Evolutionary conservation across 1,284 basidiomycete genomes (phyloP).

Genomic region (Peniophora sp.): DNA sequence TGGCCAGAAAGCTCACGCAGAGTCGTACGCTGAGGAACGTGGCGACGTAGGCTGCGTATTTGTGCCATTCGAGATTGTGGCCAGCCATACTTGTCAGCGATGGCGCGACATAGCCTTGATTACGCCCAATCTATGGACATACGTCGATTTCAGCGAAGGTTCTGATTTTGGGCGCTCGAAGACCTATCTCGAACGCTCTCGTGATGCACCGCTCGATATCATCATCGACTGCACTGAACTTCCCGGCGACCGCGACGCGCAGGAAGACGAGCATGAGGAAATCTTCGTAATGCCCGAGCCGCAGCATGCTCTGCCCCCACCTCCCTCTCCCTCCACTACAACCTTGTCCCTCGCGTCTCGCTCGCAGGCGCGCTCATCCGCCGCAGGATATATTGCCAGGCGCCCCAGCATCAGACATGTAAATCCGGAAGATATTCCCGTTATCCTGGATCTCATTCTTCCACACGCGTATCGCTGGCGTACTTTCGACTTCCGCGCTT

Average conservation of each 20-base stretch:
- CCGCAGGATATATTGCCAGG: constrained; percentile 1
- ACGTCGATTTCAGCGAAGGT: constrained; percentile 19
- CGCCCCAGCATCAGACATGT: neutral
- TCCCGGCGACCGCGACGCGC: constrained; percentile 21
- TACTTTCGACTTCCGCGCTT: constrained; percentile 34
- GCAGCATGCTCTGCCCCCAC: neutral
- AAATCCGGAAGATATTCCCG: constrained; percentile 21
- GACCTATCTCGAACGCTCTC: constrained; percentile 38
- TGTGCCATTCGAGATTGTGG: constrained; percentile 32
- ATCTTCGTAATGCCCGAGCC: constrained; percentile 2
- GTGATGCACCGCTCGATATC: constrained; percentile 39
- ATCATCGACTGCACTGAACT: constrained; percentile 38
- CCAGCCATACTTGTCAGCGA: constrained; percentile 33
- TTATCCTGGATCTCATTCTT: constrained; percentile 40
- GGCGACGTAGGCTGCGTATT: constrained; percentile 1
- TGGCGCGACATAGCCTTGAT: constrained; percentile 24
- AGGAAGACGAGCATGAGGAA: constrained; percentile 16
- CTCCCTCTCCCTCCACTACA: constrained; percentile 5
- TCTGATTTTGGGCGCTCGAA: constrained; percentile 30
- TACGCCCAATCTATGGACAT: constrained; percentile 27
- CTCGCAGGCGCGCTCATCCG: neutral
- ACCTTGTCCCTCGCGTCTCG: constrained; percentile 8
- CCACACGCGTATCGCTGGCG: constrained; percentile 48
- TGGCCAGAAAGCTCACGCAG: constrained; percentile 30
- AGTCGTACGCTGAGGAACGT: constrained; percentile 17